These are phyloP conservation scores for Dactylellina leptospora DNA, from an alignment of 2,329 filamentous ascomycete species.

Conservation along the genomic window DNA sequence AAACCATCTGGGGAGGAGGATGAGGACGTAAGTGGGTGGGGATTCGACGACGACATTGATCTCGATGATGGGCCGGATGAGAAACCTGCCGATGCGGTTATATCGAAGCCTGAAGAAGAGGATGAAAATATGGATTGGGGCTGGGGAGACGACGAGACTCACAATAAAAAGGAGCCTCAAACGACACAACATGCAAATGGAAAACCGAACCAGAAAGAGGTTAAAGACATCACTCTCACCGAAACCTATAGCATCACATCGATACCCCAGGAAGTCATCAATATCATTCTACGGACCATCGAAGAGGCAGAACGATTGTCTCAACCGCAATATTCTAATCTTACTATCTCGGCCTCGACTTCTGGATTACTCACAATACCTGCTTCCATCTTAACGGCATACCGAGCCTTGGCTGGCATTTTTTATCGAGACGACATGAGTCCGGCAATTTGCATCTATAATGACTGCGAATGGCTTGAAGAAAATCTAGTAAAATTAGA, in stretches of 20 bases:
- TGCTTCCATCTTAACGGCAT: constrained; percentile 78
- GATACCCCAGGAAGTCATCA: constrained; percentile 80
- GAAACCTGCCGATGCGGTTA: background rate
- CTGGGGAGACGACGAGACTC: constrained; percentile 81
- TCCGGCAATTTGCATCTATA: constrained; percentile 75
- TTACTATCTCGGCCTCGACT: constrained; percentile 72
- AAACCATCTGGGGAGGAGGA: constrained; percentile 54
- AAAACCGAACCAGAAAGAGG: constrained; percentile 42
- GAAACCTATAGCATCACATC: constrained; percentile 90
- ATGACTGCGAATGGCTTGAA: constrained; percentile 72
- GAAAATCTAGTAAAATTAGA: constrained; percentile 61
- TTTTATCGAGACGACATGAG: constrained; percentile 73
- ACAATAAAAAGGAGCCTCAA: constrained; percentile 49
- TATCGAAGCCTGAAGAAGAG: constrained; percentile 56
- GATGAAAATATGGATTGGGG: constrained; percentile 74
- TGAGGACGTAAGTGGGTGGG: constrained; percentile 65
- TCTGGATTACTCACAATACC: constrained; percentile 76
- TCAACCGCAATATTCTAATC: constrained; percentile 61
- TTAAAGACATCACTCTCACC: constrained; percentile 74
- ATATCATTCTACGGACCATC: constrained; percentile 69
- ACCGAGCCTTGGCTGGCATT: constrained; percentile 77
- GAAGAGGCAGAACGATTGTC: constrained; percentile 66
- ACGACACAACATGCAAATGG: constrained; percentile 55
- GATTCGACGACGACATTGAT: constrained; percentile 61
- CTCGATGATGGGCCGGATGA: constrained; percentile 58